These are phyloP conservation scores for Paraphaeosphaeria sporulosa DNA, from an alignment of 2,329 filamentous ascomycete species.

Conservation along the genomic window DNA sequence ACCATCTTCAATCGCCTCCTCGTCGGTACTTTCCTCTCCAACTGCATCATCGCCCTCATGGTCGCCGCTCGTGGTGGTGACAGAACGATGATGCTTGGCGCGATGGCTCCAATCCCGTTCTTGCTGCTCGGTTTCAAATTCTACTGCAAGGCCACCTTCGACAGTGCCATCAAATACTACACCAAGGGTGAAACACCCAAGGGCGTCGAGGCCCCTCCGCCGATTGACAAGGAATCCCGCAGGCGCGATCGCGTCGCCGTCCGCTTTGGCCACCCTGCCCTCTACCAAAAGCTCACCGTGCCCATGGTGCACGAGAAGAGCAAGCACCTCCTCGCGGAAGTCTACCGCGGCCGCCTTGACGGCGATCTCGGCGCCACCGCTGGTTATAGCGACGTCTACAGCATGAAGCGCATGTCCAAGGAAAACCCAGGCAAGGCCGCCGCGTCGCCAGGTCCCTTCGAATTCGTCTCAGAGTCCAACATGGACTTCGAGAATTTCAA, in stretches of 20 bases:
- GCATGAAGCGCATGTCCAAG: constrained; percentile 78
- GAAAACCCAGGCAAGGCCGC: constrained; percentile 63
- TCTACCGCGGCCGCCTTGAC: constrained; percentile 85
- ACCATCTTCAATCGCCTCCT: constrained; percentile 92
- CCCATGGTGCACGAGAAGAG: constrained; percentile 95
- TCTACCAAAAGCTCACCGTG: constrained; percentile 88
- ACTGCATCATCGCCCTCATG: constrained; percentile 79
- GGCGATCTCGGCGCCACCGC: constrained; percentile 59
- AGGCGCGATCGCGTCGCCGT: constrained; percentile 73
- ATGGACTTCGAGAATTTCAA: constrained; percentile 95
- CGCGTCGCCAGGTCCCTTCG: constrained; percentile 68
- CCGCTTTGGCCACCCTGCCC: constrained; percentile 87
- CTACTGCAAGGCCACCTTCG: constrained; percentile 79
- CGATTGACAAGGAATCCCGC: constrained; percentile 52
- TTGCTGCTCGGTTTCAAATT: constrained; percentile 84
- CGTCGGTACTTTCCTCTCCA: constrained; percentile 79
- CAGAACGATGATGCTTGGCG: constrained; percentile 66
- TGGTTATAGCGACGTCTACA: constrained; percentile 83
- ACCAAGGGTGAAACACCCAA: constrained; percentile 67
- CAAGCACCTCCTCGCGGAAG: constrained; percentile 81
- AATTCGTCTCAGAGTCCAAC: constrained; percentile 84
- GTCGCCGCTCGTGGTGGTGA: constrained; percentile 70
- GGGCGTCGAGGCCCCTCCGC: constrained; percentile 56
- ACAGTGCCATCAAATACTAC: constrained; percentile 82
- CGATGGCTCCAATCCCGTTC: constrained; percentile 77